Conservation (phyloP, 2,329 filamentous ascomycete species). For the Aspergillus puulaauensis region DNA sequence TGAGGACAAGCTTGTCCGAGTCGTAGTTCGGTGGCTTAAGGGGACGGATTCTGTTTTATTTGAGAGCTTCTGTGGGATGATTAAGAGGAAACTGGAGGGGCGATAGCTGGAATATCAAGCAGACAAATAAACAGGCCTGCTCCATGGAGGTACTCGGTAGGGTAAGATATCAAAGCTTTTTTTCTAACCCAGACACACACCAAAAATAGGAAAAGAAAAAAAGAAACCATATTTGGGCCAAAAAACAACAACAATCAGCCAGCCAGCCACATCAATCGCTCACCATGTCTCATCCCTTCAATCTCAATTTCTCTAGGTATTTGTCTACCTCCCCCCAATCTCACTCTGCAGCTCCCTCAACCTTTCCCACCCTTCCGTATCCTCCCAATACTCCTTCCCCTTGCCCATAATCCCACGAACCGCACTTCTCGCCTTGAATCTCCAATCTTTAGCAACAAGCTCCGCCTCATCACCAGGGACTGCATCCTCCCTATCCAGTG, state of each 20-base stretch:
- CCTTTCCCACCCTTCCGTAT: constrained; percentile 46
- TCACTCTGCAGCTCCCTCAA: constrained; percentile 41
- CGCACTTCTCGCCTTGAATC: constrained; percentile 81
- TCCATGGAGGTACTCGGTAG: background rate
- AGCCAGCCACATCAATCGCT: background rate
- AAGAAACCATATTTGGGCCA: background rate
- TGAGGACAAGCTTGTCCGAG: constrained; percentile 44
- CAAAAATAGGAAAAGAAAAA: background rate
- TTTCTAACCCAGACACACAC: background rate
- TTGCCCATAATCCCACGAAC: constrained; percentile 80
- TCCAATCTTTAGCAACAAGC: constrained; percentile 77
- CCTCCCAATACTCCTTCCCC: constrained; percentile 81
- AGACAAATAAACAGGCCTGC: background rate
- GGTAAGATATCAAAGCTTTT: background rate
- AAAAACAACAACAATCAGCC: background rate
- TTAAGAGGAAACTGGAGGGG: constrained; percentile 56
- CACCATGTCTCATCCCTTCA: background rate
- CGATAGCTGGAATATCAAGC: constrained; percentile 5
- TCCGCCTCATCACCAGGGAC: constrained; percentile 49
- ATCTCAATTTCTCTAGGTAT: background rate
- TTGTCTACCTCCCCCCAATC: constrained; percentile 22
- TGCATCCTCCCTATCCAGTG: constrained; percentile 55
- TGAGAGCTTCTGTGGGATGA: constrained; percentile 82
- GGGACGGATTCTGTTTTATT: constrained; percentile 73
- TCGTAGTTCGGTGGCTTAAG: constrained; percentile 69